These are phyloP conservation scores for Phytophthora multivora DNA, from an alignment of 352 stramenopile genomes.

Conservation along the genomic window DNA sequence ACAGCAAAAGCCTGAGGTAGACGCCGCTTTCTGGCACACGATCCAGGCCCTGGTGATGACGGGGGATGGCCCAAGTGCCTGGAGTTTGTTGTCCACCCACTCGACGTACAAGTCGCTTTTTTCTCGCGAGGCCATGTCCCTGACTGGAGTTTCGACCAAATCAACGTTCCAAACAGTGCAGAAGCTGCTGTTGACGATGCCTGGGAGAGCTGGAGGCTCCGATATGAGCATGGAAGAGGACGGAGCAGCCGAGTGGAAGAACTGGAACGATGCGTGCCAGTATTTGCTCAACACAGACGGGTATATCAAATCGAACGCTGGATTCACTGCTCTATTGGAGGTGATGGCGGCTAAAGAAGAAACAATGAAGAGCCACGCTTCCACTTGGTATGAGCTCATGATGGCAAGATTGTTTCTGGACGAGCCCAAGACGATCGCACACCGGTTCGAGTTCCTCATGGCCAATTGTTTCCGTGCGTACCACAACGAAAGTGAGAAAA, in stretches of 20 bases:
- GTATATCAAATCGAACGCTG: slow-evolving; percentile 49
- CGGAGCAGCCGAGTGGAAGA: slow-evolving; percentile 44
- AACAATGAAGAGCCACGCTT: slow-evolving; percentile 43
- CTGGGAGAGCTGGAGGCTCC: slow-evolving; percentile 26
- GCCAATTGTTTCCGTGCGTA: slow-evolving; percentile 68
- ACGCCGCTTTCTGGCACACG: slow-evolving; percentile 68
- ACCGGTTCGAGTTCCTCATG: slow-evolving; percentile 84
- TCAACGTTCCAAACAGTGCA: slow-evolving; percentile 64
- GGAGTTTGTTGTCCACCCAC: slow-evolving; percentile 63
- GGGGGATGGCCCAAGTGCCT: slow-evolving; percentile 55
- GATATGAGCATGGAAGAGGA: slow-evolving; percentile 16
- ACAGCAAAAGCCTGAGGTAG: slow-evolving; percentile 40
- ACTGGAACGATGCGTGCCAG: slow-evolving; percentile 70
- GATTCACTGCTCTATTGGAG: slow-evolving; percentile 59
- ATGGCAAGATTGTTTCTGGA: slow-evolving; percentile 78
- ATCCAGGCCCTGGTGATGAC: slow-evolving; percentile 60
- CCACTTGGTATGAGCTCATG: slow-evolving; percentile 81
- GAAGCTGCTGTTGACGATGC: slow-evolving; percentile 74
- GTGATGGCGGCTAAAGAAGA: slow-evolving; percentile 62
- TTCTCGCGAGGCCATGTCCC: slow-evolving; percentile 42
- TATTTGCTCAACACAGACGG: slow-evolving; percentile 60
- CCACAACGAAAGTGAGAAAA: slow-evolving; percentile 40
- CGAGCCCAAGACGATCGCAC: slow-evolving; percentile 72
- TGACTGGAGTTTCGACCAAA: slow-evolving; percentile 48
- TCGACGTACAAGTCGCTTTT: slow-evolving; percentile 62